These are phyloP conservation scores for Cucumis hystrix DNA, from an alignment of 306 rosid species.

Conservation along the genomic window DNA sequence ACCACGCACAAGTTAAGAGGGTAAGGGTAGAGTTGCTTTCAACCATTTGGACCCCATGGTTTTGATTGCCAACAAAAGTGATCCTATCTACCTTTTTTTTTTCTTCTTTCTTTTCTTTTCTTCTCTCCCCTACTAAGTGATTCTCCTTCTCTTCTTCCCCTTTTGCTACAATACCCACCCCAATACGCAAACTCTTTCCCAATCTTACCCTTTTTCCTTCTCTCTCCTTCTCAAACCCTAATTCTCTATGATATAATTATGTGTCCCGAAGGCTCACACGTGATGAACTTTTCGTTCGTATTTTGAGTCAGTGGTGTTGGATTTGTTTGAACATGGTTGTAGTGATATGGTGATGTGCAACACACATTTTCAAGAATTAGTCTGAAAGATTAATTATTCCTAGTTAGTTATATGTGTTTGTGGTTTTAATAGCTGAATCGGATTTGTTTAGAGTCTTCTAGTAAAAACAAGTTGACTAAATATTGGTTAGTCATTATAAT, in stretches of 20 bases:
- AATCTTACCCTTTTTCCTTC: background rate
- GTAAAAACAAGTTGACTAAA: no score
- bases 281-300: background rate
- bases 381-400: background rate
- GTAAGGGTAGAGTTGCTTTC: conserved; percentile 2
- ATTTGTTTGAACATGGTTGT: background rate
- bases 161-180: background rate
- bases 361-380: background rate
- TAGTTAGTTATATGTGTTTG: no score
- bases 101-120: background rate
- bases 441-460: rapidly evolving
- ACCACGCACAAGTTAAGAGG: background rate
- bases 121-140: background rate
- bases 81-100: background rate
- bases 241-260: background rate
- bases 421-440: background rate
- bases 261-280: background rate
- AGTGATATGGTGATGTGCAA: background rate
- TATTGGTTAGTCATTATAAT: no score
- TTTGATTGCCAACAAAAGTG: background rate
- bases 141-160: background rate
- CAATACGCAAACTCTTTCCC: background rate
- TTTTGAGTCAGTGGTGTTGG: background rate
- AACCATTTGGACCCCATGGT: background rate
- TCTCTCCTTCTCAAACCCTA: background rate